Base-by-base conservation (phyloP, 2,329 filamentous ascomycete species). In the Myriosclerotinia duriaeana region DNA sequence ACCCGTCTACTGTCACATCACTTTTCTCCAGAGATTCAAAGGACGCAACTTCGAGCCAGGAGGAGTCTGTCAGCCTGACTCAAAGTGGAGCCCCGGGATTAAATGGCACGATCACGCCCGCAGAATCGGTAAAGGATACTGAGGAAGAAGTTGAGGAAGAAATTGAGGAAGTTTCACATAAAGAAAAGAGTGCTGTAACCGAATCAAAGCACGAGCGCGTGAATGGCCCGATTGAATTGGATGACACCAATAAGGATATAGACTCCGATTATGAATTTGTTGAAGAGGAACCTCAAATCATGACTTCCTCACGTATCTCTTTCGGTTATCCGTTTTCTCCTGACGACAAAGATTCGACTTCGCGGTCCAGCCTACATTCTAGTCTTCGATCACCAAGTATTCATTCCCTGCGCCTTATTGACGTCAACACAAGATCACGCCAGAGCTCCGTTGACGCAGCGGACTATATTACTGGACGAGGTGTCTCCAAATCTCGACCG, bases 231-330 rank as follows among this genome's bases (percentile, higher is more conserved):
- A 68, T 68, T 38, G 60, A 71, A 59, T 70, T 70, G 22, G 70
- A 71, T 17, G 69, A 71, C 42, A 71, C 69, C 20, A 52, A 34
- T 50, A 68, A 72, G 15, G 71, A 72, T 48, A 59, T 53, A 36
- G 72, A 75, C 38, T 44, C 53, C 4, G 73, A 74, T 14, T 74
- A 74, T 44, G 71, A 74, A 26, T 71, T 53, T 46, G 36, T 74
- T 30, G 68, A 67, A 7, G 76, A 76, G 68, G 76, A 76, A 59
- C 72, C 74, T 34, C 71, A 74, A 64, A 76, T 78, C 53, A 74
- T 78, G 73, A 77, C 75, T 12, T 76, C 75, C 36, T 74, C 74
- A 30, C 72, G 76, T 20, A 67, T 78, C 12, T 77, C 75, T 17
- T 70, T 77, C 40, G 71, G 71, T 58, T 73, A 72, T 22, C 58